Evolutionary conservation across 2,329 filamentous ascomycete species (phyloP), one percentile per base, ranked within the genome.

Genomic region (Sclerotinia minor): DNA sequence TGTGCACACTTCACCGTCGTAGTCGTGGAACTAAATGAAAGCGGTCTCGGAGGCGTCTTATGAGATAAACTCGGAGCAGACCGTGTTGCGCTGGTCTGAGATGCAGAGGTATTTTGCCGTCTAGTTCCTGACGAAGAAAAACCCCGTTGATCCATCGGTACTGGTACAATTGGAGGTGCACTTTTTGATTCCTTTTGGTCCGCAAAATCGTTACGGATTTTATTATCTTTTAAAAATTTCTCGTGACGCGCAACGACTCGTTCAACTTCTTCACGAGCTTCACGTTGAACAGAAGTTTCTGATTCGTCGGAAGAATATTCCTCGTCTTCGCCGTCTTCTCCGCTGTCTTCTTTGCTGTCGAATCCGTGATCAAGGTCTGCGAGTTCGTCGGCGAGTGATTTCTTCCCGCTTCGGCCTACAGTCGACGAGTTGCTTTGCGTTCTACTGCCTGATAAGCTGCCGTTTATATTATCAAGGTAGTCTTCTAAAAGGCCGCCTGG

Each of bases 311-410:
- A n/a, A 24, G 53, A 17, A 13, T 21, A 24, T 35, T 21, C 3
- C 1, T 29, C 35, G n/a, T 8, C 35, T 2, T 1, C 17, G 0
- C 5, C 3, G 4, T 13, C 24, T 2, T 35, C 35, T 35, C 35
- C 35, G 8, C 7, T 35, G 35, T 35, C 35, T 35, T 3, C 35
- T 2, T 1, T 8, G 1, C 9, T 7, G 2, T 13, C 24, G 5
- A 26, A 59, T 2, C 29, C 11, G 19, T n/a, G 8, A 0, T 0
- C 41, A 3, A 29, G 1, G 17, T 29, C 50, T 24, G 5, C 24
- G 15, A 60, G 57, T 6, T 60, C 57, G 1, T 60, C 57, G 9
- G 57, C 57, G 41, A 60, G 57, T 1, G 41, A 32, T 60, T 21
- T 5, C 2, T 26, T 19, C 19, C 3, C 19, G 1, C 38, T 3